Base-by-base conservation (phyloP, 2,329 filamentous ascomycete species). In the Pseudogymnoascus sp. region DNA sequence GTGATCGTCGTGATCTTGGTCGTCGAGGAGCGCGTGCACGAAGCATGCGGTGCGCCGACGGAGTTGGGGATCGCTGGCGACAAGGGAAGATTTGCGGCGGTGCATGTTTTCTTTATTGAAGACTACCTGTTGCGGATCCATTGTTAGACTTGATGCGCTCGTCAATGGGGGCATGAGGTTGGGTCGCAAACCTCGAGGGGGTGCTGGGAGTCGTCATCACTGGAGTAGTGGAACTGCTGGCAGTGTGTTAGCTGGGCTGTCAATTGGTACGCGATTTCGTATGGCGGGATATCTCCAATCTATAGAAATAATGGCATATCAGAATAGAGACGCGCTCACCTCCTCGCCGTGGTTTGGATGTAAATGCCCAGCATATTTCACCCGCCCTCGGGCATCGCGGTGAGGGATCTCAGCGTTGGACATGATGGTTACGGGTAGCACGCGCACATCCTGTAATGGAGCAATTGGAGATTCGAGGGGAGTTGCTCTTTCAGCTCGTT, bases 81-180 rank as follows among this genome's bases (percentile, higher is more conserved):
- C 81, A 57, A 88, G 77, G 11, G 85, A 88, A 68, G 84, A 86
- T 74, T 88, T 88, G 62, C 86, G 81, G 20, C 86, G 81, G 67
- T 86, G 85, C 0, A 79, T 78, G 65, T 82, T 86, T 38, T 78
- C 73, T 1, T 81, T 74, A 64, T 88, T 85, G 68, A 88, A 87
- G 20, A 83, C 79, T 50, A 50, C 43, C 43, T 50, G 25, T 50
- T 50, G 43, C 4, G n/a, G 5, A 16, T 50, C 8, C 5, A 11
- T 50, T 30, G 43, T 50, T 50, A 50, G 25, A 30, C 9, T 12
- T 12, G 25, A 16, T 18, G 43, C 25, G n/a, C 25, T 8, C 30
- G 14, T 50, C 8, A 30, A 30, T 50, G 36, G 47, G 16, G 20
- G 37, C 6, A 28, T n/a, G 12, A 36, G 25, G 20, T 12, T n/a